Percentiles rank a stretch among this genome's conserved stretches.
Evolutionary conservation across 164 flowering plant genomes (phyloP).

Genomic region (Magnolia officinalis): DNA sequence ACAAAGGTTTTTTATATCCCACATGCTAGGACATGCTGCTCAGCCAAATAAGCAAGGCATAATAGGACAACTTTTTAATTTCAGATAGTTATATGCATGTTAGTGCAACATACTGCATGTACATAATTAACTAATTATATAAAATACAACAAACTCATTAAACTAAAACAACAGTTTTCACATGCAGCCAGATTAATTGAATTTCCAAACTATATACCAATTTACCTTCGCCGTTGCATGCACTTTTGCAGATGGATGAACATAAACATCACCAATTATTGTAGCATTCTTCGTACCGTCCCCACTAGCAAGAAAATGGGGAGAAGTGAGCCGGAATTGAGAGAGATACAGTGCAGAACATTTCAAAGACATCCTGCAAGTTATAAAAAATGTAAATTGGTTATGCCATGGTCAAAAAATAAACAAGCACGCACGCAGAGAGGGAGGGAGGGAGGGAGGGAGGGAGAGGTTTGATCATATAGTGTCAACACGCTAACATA

Average conservation of each 20-base stretch:
- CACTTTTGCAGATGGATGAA: slow-evolving; percentile 98
- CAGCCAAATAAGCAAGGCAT: no score
- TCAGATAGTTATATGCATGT: neutral
- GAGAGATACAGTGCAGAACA: slow-evolving; percentile 84
- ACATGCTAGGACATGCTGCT: neutral
- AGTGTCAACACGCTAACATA: no score
- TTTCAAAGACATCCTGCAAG: slow-evolving; percentile 84
- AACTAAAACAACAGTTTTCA: neutral
- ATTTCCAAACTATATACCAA: neutral
- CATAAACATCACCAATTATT: slow-evolving; percentile 71
- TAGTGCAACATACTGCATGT: neutral
- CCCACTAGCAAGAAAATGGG: slow-evolving; percentile 78
- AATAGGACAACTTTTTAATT: no score
- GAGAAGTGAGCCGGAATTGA: slow-evolving; percentile 63
- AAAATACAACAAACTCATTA: no score
- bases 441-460: no score
- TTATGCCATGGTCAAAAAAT: neutral
- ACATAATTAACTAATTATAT: no score
- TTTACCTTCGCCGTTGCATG: slow-evolving; percentile 93
- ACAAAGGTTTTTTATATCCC: neutral
- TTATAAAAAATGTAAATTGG: neutral
- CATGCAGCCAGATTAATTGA: neutral
- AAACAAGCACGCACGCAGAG: no score
- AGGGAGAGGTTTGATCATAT: no score
- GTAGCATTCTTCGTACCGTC: slow-evolving; percentile 75